phyloP scores from a whole-genome alignment of 2,329 filamentous ascomycete genomes.

The Aureobasidium sp. region DNA sequence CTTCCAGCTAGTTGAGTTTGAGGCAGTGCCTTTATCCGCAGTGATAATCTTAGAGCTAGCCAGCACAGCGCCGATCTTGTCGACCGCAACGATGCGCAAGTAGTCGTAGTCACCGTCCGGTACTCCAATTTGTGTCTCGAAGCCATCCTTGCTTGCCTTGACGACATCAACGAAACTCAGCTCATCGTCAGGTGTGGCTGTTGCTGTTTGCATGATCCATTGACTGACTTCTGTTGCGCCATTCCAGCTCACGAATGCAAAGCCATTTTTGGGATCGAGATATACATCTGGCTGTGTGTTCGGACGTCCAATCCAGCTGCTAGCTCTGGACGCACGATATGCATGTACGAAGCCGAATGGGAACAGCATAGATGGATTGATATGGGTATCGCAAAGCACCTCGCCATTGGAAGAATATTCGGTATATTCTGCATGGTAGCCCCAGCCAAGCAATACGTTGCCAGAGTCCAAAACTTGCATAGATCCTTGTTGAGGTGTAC shows the following conservation, averaged over 20 bases:
- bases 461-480: constrained; percentile 44
- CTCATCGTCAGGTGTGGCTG: background rate
- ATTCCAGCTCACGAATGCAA: constrained; percentile 17
- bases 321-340: constrained; percentile 43
- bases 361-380: constrained; percentile 25
- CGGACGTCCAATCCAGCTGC: constrained; percentile 10
- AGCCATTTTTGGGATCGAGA: constrained; percentile 21
- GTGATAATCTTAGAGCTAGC: background rate
- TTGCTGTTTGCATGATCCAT: constrained; percentile 13
- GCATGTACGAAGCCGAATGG: constrained; percentile 29
- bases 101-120: background rate
- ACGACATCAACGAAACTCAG: constrained; percentile 12
- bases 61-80: constrained; percentile 16
- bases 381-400: constrained; percentile 44
- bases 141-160: constrained; percentile 16
- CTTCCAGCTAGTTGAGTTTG: background rate
- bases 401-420: constrained; percentile 36
- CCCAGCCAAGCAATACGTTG: constrained; percentile 50
- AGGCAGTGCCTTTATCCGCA: background rate
- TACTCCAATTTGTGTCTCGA: constrained; percentile 16
- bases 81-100: constrained; percentile 17
- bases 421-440: constrained; percentile 30
- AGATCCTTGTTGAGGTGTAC: constrained; percentile 41
- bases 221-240: constrained; percentile 14
- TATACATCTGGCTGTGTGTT: constrained; percentile 22